Evolutionary conservation across 331 rosid species (phyloP), one percentile per base, ranked within the genome.

Genomic region (Quercus phellos): DNA sequence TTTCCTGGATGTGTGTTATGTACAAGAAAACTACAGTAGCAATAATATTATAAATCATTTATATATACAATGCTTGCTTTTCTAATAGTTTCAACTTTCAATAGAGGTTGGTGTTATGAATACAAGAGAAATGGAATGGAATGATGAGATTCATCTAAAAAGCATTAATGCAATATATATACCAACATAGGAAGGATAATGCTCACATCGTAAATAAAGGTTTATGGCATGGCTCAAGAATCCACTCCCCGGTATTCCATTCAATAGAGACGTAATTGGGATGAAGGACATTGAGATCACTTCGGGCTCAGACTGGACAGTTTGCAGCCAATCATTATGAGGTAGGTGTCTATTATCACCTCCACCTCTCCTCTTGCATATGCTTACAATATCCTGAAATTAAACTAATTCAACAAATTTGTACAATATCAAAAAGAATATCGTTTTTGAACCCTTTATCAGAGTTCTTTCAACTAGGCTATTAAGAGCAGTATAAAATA

Each of bases 201-300:
- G 78, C 98, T 88, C 79, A 94, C 97, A 94, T 89, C 99, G 86
- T 85, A 94, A 75, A 83, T 94, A 94, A 68, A 94, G 99, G 82
- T 94, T 94, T 79, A 94, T 90, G 78, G 97, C 99, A 83, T 94
- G 99, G 88, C 97, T 92, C 87, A 94, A 87, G 88, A 94, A 94
- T 82, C 97, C 99, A 83, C 99, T 90, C 80, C 99, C 97, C 0
- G 90, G 97, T 42, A 94, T 97, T 83, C 99, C 99, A 78, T 92
- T 92, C 76, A 94, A 81, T 63, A 94, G 80, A 88, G 99, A 90
- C 13, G 97, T 92, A 74, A 94, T 85, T 50, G 99, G 99, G 81
- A 94, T 88, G 72, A 94, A 92, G 59, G 99, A 90, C 97, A 94
- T 90, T 81, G 95, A 87, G 87, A 94, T 94, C 75, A 90, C 97